A percentile compares a stretch with the other conserved stretches of the same genome.
phyloP scores from a whole-genome alignment of 164 flowering plant species.

The Annona squamosa region DNA sequence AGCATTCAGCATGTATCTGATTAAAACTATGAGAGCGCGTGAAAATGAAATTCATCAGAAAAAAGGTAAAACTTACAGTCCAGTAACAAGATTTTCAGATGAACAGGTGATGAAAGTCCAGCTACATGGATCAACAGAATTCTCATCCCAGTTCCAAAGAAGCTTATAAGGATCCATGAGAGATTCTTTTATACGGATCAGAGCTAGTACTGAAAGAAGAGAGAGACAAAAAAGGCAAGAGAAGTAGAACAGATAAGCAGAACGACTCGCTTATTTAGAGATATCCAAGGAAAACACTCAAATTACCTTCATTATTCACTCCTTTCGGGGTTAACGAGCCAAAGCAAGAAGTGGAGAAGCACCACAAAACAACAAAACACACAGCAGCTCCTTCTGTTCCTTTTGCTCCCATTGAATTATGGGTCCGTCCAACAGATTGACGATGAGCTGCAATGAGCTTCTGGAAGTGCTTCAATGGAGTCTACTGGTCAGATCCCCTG shows the following conservation, averaged over 20 bases:
- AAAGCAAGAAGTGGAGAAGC: slow-evolving; percentile 35
- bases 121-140: slow-evolving; percentile 95
- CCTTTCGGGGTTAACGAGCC: slow-evolving; percentile 81
- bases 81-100: slow-evolving; percentile 53
- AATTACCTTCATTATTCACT: slow-evolving; percentile 88
- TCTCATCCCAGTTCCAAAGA: slow-evolving; percentile 85
- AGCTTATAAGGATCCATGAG: slow-evolving; percentile 75
- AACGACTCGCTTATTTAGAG: background rate
- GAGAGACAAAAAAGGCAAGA: slow-evolving; percentile 8
- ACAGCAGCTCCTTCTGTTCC: slow-evolving; percentile 18
- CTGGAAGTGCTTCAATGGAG: slow-evolving; percentile 13
- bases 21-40: background rate
- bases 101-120: slow-evolving; percentile 98
- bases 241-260: background rate
- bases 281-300: background rate
- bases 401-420: slow-evolving; percentile 31
- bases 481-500: slow-evolving; percentile 1
- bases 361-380: slow-evolving; percentile 30
- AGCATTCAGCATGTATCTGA: background rate
- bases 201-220: slow-evolving; percentile 67
- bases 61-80: slow-evolving; percentile 51
- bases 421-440: slow-evolving; percentile 1
- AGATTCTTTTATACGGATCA: slow-evolving; percentile 62
- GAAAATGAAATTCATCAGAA: background rate
- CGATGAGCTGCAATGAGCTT: slow-evolving; percentile 10